A percentile compares a stretch with the other conserved stretches of the same genome.
These are phyloP conservation scores for Intubia oerlemansii DNA, from an alignment of 2,329 filamentous ascomycete genomes.

Conservation along the genomic window DNA sequence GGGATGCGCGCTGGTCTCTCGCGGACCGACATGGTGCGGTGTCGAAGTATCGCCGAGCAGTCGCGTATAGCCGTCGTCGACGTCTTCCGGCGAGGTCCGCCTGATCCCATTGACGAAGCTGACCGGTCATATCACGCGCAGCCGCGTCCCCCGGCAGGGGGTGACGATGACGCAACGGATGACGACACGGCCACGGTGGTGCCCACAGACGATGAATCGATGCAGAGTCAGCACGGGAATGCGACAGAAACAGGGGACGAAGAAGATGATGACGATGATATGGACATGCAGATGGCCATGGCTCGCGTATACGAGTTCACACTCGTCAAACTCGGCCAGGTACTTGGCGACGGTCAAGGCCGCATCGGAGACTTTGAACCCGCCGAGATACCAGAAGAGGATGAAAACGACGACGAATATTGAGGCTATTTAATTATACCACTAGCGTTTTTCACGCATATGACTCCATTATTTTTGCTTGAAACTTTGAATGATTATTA, in stretches of 20 bases:
- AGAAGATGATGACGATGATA: conserved; percentile 14
- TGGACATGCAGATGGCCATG: conserved; percentile 40
- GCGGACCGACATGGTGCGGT: conserved; percentile 67
- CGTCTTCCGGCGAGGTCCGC: conserved; percentile 28
- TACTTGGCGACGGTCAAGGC: conserved; percentile 25
- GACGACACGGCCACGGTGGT: not conserved
- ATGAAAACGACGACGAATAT: conserved; percentile 3
- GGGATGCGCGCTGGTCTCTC: conserved; percentile 43
- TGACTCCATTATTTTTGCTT: too few species aligned
- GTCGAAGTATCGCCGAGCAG: conserved; percentile 60
- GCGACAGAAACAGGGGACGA: conserved; percentile 17
- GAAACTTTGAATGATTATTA: too few species aligned
- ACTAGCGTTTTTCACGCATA: not conserved
- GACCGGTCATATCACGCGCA: too few species aligned
- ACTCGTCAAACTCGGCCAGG: conserved; percentile 50
- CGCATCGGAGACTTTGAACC: conserved; percentile 3
- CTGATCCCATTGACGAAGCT: conserved; percentile 3
- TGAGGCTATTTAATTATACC: not conserved
- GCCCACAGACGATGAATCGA: too few species aligned
- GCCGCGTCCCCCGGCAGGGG: too few species aligned
- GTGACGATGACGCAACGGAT: not conserved
- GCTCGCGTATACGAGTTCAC: conserved; percentile 64
- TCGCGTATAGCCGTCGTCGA: conserved; percentile 51
- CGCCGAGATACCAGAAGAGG: not conserved
- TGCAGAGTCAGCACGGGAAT: too few species aligned